phyloP scores from a whole-genome alignment of 345 rosid genomes.

The Noccaea bulbosa region DNA sequence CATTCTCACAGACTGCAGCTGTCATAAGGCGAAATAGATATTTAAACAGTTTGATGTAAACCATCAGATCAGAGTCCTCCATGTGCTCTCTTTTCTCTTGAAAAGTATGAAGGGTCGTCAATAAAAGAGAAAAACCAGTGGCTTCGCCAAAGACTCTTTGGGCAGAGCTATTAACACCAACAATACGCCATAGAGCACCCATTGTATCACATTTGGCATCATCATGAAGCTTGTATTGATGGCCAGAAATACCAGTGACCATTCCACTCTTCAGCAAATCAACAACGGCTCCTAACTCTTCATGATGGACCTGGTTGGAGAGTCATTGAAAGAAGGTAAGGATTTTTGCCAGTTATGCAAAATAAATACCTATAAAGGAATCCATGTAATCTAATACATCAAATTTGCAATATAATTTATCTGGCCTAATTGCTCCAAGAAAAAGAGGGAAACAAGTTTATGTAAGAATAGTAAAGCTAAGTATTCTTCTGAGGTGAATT shows the following conservation, averaged over 20 bases:
- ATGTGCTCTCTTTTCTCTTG: slow-evolving; percentile 66
- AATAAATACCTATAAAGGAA: slow-evolving; percentile 21
- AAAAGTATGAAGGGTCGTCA: slow-evolving; percentile 89
- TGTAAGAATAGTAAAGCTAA: slow-evolving; percentile 10
- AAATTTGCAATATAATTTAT: not conserved
- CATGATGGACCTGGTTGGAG: slow-evolving; percentile 77
- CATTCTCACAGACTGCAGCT: slow-evolving; percentile 79
- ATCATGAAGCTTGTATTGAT: slow-evolving; percentile 85
- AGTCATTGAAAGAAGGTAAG: slow-evolving; percentile 25
- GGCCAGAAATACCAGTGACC: slow-evolving; percentile 85
- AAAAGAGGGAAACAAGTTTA: slow-evolving; percentile 23
- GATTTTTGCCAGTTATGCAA: slow-evolving; percentile 7
- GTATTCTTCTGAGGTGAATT: slow-evolving; percentile 18
- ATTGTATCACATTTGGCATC: slow-evolving; percentile 97
- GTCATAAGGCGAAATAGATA: slow-evolving; percentile 89
- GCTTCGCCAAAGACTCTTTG: slow-evolving; percentile 96
- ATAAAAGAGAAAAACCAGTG: slow-evolving; percentile 94
- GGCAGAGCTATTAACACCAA: slow-evolving; percentile 81
- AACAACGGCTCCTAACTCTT: slow-evolving; percentile 85
- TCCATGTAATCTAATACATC: slow-evolving; percentile 10
- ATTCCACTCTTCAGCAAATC: slow-evolving; percentile 97
- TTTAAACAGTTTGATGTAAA: slow-evolving; percentile 73
- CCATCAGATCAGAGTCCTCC: slow-evolving; percentile 59
- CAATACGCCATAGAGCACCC: slow-evolving; percentile 96
- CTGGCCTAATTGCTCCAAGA: slow-evolving; percentile 18